These are phyloP conservation scores for Ophioceras dolichostomum DNA, from an alignment of 2,329 filamentous ascomycete genomes.

Conservation along the genomic window DNA sequence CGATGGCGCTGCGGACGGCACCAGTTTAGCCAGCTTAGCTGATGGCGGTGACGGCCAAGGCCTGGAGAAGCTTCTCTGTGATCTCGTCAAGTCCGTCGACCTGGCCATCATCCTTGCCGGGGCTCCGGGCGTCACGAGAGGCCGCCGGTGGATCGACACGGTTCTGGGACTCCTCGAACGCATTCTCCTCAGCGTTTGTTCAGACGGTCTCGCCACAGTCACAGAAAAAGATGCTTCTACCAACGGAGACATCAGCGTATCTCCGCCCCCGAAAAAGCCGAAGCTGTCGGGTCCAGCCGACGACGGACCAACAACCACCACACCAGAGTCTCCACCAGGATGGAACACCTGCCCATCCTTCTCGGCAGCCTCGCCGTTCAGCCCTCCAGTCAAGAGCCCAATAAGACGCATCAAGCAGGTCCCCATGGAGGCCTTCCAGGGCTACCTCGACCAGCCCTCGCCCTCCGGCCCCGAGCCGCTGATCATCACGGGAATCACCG, in stretches of 20 bases:
- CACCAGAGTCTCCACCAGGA: no score
- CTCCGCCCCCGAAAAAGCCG: neutral
- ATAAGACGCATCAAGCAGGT: constrained; percentile 21
- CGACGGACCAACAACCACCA: neutral
- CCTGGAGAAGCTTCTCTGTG: no score
- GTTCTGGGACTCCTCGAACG: constrained; percentile 34
- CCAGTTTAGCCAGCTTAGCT: no score
- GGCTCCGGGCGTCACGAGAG: constrained; percentile 39
- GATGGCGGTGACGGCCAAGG: no score
- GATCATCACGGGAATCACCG: constrained; percentile 53
- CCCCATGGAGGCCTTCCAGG: constrained; percentile 44
- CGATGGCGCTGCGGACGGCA: constrained; percentile 27
- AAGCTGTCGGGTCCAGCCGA: neutral
- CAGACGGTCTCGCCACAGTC: constrained; percentile 10
- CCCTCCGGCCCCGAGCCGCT: constrained; percentile 41
- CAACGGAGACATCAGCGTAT: no score
- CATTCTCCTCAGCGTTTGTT: no score
- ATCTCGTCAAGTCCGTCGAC: constrained; percentile 57
- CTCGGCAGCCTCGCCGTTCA: constrained; percentile 24
- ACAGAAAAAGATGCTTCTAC: no score
- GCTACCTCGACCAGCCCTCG: constrained; percentile 35
- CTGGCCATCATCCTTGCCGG: constrained; percentile 66
- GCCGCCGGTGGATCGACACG: constrained; percentile 35
- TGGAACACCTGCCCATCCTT: constrained; percentile 14
- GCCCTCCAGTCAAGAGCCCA: constrained; percentile 26